A percentile compares a stretch with the other conserved stretches of the same genome.
These are phyloP conservation scores for Sarocladium strictum DNA, from an alignment of 2,329 filamentous ascomycete genomes.

Conservation along the genomic window DNA sequence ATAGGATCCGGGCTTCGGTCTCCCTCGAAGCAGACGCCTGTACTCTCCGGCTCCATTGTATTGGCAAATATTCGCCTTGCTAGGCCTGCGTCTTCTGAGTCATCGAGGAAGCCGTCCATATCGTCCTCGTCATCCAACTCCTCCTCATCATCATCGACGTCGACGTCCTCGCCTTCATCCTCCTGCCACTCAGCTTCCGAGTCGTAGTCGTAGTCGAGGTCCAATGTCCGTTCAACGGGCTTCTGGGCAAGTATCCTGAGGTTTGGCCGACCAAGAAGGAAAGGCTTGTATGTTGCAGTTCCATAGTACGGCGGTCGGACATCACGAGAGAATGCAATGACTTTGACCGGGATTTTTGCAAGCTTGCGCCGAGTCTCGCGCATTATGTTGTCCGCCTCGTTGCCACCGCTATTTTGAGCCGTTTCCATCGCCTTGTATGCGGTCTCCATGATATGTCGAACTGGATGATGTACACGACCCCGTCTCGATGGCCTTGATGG, in stretches of 20 bases:
- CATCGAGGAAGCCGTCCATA: constrained; percentile 85
- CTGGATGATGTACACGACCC: constrained; percentile 43
- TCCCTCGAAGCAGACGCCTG: constrained; percentile 80
- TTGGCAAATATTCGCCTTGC: constrained; percentile 55
- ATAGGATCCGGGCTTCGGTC: constrained; percentile 38
- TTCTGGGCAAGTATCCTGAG: constrained; percentile 47
- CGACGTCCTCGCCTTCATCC: constrained; percentile 61
- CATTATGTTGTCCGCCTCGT: constrained; percentile 25
- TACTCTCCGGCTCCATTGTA: constrained; percentile 69
- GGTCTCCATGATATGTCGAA: constrained; percentile 55
- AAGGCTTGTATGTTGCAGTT: constrained; percentile 58
- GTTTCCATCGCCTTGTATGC: constrained; percentile 42
- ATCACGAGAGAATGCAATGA: constrained; percentile 56
- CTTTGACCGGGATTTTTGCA: constrained; percentile 55
- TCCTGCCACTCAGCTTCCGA: constrained; percentile 86
- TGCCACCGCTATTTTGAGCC: constrained; percentile 21
- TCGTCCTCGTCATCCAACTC: constrained; percentile 74
- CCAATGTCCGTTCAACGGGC: constrained; percentile 49
- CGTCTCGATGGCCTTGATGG: constrained; percentile 31
- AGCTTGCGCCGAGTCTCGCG: constrained; percentile 34
- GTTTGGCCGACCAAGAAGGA: constrained; percentile 35
- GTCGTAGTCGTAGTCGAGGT: constrained; percentile 76
- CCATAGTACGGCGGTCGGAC: constrained; percentile 67
- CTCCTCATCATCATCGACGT: constrained; percentile 62
- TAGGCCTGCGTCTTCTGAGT: constrained; percentile 64